Evolutionary conservation across 1,139 yeast genomes (phyloP).

Genomic region (Geotrichum europaeum): DNA sequence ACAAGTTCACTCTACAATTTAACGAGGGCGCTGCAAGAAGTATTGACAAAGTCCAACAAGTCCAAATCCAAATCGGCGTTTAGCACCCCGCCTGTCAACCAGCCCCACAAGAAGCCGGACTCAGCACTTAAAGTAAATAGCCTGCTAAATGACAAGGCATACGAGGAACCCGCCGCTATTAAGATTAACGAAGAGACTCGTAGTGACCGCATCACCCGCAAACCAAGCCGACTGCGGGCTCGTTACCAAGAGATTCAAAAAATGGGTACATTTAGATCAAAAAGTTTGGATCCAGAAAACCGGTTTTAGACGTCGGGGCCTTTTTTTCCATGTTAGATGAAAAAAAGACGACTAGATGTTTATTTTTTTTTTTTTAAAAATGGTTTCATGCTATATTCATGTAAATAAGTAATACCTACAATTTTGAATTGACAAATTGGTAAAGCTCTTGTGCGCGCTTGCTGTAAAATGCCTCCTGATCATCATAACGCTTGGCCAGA

Average conservation of each 20-base stretch:
- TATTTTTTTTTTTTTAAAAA: neutral
- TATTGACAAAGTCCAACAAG: conserved; percentile 16
- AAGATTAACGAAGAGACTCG: neutral
- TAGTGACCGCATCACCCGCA: neutral
- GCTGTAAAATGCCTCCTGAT: conserved; percentile 6
- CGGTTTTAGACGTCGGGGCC: neutral
- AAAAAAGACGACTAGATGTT: neutral
- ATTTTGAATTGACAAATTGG: neutral
- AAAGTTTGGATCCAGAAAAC: neutral
- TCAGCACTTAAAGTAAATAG: neutral
- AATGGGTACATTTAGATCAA: conserved; percentile 1
- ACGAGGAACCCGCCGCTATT: neutral
- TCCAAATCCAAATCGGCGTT: neutral
- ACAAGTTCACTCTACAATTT: conserved; percentile 25
- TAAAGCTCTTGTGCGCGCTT: neutral
- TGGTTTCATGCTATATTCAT: neutral
- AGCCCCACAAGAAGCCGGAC: neutral
- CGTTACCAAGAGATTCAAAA: neutral
- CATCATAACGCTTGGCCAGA: conserved; percentile 2
- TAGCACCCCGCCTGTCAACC: neutral
- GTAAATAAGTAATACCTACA: neutral
- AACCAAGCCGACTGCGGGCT: neutral
- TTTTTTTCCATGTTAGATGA: neutral
- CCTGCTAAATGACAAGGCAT: neutral
- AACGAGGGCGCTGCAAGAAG: conserved; percentile 32